phyloP scores from a whole-genome alignment of 805 yeast species.

The Lachancea quebecensis region DNA sequence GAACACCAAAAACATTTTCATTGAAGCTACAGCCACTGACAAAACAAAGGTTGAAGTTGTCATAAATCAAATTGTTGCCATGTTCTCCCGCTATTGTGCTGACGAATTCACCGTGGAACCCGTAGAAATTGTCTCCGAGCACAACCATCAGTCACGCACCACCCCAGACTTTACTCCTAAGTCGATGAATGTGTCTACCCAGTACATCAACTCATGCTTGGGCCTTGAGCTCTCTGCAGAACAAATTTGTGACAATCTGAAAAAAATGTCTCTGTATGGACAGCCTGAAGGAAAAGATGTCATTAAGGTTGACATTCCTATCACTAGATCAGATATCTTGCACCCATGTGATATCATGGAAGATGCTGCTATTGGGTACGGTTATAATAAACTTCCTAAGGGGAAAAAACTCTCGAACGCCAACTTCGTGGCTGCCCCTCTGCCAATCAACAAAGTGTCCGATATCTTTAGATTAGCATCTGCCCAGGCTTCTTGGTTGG shows the following conservation, averaged over 20 bases:
- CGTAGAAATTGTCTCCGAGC: slow-evolving; percentile 74
- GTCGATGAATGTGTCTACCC: slow-evolving; percentile 62
- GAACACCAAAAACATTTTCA: slow-evolving; percentile 79
- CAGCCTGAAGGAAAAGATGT: slow-evolving; percentile 37
- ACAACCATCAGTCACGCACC: slow-evolving; percentile 66
- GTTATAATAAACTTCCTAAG: slow-evolving; percentile 80
- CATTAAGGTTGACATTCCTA: slow-evolving; percentile 70
- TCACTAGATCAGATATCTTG: slow-evolving; percentile 90
- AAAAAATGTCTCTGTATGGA: slow-evolving; percentile 76
- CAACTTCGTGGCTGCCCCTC: slow-evolving; percentile 71
- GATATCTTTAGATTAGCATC: slow-evolving; percentile 88
- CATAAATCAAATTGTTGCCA: slow-evolving; percentile 84
- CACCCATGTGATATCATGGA: slow-evolving; percentile 99
- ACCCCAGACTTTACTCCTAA: slow-evolving; percentile 71
- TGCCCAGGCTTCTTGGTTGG: slow-evolving; percentile 93
- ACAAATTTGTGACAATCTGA: slow-evolving; percentile 61
- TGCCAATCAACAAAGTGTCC: slow-evolving; percentile 83
- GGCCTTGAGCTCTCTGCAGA: slow-evolving; percentile 70
- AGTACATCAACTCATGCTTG: slow-evolving; percentile 85
- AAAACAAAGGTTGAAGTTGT: slow-evolving; percentile 91
- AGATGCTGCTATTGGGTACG: slow-evolving; percentile 95
- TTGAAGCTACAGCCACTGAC: slow-evolving; percentile 94
- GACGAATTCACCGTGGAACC: slow-evolving; percentile 87
- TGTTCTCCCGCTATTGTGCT: slow-evolving; percentile 85
- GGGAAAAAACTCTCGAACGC: slow-evolving; percentile 73